phyloP scores from a whole-genome alignment of 352 stramenopile genomes.

The Phytopythium boreale region DNA sequence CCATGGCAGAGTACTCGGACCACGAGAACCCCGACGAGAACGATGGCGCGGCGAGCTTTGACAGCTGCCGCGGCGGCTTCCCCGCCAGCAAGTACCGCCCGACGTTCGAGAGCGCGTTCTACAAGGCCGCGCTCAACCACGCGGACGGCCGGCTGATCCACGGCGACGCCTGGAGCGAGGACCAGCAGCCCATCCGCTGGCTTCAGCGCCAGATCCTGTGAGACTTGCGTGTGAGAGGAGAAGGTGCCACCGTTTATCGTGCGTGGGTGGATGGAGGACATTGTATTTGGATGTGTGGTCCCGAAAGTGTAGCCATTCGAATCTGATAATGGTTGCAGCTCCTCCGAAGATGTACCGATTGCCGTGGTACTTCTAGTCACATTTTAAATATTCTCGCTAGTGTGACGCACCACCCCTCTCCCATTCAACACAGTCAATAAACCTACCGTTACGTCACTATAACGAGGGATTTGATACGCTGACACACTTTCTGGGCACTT shows the following conservation, averaged over 20 bases:
- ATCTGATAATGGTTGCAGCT: background rate
- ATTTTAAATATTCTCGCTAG: too few species aligned
- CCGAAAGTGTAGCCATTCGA: background rate
- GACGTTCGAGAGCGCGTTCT: conserved; percentile 23
- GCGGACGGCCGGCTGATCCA: conserved; percentile 24
- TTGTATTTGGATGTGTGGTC: too few species aligned
- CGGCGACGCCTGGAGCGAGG: conserved; percentile 19
- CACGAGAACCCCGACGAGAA: conserved; percentile 17
- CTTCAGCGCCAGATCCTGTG: conserved; percentile 13
- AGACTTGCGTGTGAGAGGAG: background rate
- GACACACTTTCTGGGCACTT: background rate
- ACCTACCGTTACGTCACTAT: background rate
- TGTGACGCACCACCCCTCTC: background rate
- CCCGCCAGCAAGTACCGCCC: conserved; percentile 7
- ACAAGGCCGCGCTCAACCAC: conserved; percentile 31
- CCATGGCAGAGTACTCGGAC: conserved; percentile 14
- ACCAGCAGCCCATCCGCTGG: conserved; percentile 22
- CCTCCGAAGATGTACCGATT: too few species aligned
- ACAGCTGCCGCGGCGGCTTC: conserved; percentile 21
- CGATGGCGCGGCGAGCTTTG: conserved; percentile 36
- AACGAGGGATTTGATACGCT: background rate
- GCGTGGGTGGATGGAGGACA: background rate
- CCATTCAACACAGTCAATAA: background rate
- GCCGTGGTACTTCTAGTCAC: background rate
- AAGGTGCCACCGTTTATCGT: background rate